Evolutionary conservation across 1,139 yeast genomes (phyloP).

Genomic region (Suzukiozyma palmioleophila): DNA sequence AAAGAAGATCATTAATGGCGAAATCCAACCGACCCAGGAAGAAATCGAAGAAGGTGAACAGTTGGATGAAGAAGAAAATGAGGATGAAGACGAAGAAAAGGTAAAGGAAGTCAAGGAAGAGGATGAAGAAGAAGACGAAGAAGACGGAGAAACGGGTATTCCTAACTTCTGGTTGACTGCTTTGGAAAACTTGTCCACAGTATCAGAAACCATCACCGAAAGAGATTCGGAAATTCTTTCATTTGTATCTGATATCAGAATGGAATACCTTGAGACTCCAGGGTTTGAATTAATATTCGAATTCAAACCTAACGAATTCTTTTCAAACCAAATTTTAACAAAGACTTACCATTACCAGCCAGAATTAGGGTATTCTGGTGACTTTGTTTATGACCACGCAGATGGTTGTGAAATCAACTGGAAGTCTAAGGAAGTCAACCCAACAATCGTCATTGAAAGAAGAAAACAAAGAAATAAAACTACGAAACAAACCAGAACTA

Average conservation of each 20-base stretch:
- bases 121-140: conserved; percentile 39
- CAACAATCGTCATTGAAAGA: conserved; percentile 84
- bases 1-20: conserved; percentile 67
- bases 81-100: conserved; percentile 30
- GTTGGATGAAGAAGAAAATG: conserved; percentile 51
- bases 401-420: conserved; percentile 87
- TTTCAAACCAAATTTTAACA: conserved; percentile 64
- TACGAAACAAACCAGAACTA: conserved; percentile 94
- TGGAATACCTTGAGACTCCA: conserved; percentile 82
- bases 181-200: conserved; percentile 76
- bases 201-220: conserved; percentile 83
- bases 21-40: conserved; percentile 68
- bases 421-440: conserved; percentile 76
- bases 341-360: conserved; percentile 94
- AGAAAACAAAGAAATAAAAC: conserved; percentile 97
- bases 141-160: conserved; percentile 60
- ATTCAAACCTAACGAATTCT: conserved; percentile 73
- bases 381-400: conserved; percentile 94
- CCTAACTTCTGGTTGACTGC: conserved; percentile 98
- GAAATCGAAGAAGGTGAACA: conserved; percentile 77
- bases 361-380: conserved; percentile 92
- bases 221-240: conserved; percentile 84
- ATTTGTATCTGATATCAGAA: conserved; percentile 62
- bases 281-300: conserved; percentile 88
- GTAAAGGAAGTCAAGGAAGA: conserved; percentile 42